These are phyloP conservation scores for Limonium bicolor DNA, from an alignment of 148 eudicot genomes.

Conservation along the genomic window DNA sequence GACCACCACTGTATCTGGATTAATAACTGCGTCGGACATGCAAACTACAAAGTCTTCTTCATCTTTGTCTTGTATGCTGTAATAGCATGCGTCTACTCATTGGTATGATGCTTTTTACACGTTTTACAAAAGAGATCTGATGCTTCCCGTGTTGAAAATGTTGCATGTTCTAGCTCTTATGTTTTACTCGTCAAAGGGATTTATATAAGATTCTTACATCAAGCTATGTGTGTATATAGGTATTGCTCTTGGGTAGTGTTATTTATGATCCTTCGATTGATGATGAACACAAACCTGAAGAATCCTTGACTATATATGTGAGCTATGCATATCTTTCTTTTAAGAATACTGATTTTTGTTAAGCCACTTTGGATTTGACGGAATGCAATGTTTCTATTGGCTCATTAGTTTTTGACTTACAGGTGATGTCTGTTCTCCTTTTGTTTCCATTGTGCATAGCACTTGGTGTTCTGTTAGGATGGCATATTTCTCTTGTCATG, in stretches of 20 bases:
- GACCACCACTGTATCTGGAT: slow-evolving; percentile 99
- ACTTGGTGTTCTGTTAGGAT: slow-evolving; percentile 55
- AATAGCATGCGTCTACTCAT: slow-evolving; percentile 70
- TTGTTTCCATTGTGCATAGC: slow-evolving; percentile 61
- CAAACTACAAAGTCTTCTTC: slow-evolving; percentile 88
- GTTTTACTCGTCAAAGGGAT: background rate
- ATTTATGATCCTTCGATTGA: slow-evolving; percentile 29
- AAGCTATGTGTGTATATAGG: slow-evolving; percentile 21
- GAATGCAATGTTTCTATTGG: too few species aligned
- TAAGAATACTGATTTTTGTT: background rate
- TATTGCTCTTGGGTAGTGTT: slow-evolving; percentile 79
- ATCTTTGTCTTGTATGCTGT: slow-evolving; percentile 71
- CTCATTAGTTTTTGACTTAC: slow-evolving; percentile 17
- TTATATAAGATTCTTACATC: background rate
- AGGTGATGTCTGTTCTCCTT: slow-evolving; percentile 67
- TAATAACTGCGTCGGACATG: slow-evolving; percentile 93
- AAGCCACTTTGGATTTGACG: background rate
- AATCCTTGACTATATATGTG: slow-evolving; percentile 65
- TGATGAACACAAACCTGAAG: slow-evolving; percentile 39
- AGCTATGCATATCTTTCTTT: background rate
- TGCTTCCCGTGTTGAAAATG: background rate
- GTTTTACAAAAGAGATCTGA: background rate
- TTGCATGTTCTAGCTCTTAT: background rate
- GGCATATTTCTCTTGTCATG: slow-evolving; percentile 77
- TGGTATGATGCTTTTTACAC: slow-evolving; percentile 58